A percentile compares a stretch with the other conserved stretches of the same genome.
phyloP scores from a whole-genome alignment of 305 asterid genomes.

The Lippia alba region DNA sequence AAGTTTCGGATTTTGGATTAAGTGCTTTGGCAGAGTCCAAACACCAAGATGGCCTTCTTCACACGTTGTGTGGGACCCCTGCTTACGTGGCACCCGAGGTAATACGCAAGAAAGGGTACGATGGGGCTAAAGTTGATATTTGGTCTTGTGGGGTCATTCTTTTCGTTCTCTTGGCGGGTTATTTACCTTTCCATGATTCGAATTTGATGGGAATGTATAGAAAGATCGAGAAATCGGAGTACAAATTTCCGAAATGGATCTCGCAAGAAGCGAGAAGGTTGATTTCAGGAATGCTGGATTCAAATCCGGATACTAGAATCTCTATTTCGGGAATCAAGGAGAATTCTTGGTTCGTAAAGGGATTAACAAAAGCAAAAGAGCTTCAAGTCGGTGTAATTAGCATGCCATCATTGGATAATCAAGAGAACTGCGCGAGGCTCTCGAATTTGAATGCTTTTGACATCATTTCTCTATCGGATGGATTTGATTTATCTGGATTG shows the following conservation, averaged over 20 bases:
- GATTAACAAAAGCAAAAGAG: constrained; percentile 34
- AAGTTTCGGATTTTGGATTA: constrained; percentile 66
- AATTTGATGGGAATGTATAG: constrained; percentile 61
- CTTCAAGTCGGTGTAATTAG: constrained; percentile 37
- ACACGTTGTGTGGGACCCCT: constrained; percentile 67
- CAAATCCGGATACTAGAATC: constrained; percentile 54
- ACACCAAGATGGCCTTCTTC: constrained; percentile 60
- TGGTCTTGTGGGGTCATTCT: constrained; percentile 74
- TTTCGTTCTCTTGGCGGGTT: constrained; percentile 54
- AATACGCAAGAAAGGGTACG: constrained; percentile 53
- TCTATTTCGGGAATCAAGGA: constrained; percentile 59
- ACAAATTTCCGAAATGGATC: constrained; percentile 64
- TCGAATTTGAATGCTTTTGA: constrained; percentile 63
- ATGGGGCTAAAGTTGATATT: constrained; percentile 54
- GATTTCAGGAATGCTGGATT: constrained; percentile 58
- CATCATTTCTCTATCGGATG: constrained; percentile 60
- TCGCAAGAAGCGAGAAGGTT: constrained; percentile 53
- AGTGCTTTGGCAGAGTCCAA: constrained; percentile 54
- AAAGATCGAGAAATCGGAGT: constrained; percentile 61
- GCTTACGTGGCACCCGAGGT: constrained; percentile 70
- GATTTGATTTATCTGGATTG: constrained; percentile 63
- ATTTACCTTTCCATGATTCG: constrained; percentile 53
- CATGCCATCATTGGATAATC: constrained; percentile 6
- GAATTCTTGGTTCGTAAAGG: constrained; percentile 52
- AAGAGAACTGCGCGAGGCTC: constrained; percentile 31